These are phyloP conservation scores for Amanita polypyramis DNA, from an alignment of 768 basidiomycete species.

Conservation along the genomic window DNA sequence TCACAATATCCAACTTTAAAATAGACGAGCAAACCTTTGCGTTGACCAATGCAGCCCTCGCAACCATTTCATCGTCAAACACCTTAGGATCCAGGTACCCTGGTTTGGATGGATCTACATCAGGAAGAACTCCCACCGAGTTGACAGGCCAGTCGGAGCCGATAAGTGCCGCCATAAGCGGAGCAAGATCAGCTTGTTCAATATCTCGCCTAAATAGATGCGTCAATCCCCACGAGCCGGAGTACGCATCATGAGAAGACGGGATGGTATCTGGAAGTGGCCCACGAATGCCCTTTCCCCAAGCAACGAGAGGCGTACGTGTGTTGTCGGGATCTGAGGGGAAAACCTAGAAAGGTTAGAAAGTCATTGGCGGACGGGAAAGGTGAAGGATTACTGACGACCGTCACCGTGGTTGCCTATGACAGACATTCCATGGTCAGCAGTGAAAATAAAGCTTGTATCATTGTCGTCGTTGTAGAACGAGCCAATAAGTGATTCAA, in stretches of 20 bases:
- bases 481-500: conserved; percentile 47
- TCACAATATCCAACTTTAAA: too few relatives aligned
- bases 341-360: conserved; percentile 3
- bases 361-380: not conserved
- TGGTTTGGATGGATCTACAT: conserved; percentile 47
- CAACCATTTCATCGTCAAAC: conserved; percentile 38
- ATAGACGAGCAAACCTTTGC: conserved; percentile 33
- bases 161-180: conserved; percentile 66
- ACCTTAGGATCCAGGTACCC: conserved; percentile 42
- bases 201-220: conserved; percentile 61
- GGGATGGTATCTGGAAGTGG: conserved; percentile 46
- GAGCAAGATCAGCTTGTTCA: conserved; percentile 75
- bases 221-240: conserved; percentile 47
- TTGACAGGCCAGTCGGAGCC: conserved; percentile 74
- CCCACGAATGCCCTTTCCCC: conserved; percentile 70
- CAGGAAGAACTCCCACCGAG: conserved; percentile 73
- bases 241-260: conserved; percentile 66
- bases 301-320: conserved; percentile 72
- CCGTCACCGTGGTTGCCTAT: conserved; percentile 90
- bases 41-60: conserved; percentile 51
- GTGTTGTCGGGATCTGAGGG: conserved; percentile 74
- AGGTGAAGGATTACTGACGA: conserved; percentile 29
- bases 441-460: conserved; percentile 73
- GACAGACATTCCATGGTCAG: conserved; percentile 85
- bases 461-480: conserved; percentile 55